Base-by-base conservation (phyloP, 306 rosid species). In the Glycine latifolia region DNA sequence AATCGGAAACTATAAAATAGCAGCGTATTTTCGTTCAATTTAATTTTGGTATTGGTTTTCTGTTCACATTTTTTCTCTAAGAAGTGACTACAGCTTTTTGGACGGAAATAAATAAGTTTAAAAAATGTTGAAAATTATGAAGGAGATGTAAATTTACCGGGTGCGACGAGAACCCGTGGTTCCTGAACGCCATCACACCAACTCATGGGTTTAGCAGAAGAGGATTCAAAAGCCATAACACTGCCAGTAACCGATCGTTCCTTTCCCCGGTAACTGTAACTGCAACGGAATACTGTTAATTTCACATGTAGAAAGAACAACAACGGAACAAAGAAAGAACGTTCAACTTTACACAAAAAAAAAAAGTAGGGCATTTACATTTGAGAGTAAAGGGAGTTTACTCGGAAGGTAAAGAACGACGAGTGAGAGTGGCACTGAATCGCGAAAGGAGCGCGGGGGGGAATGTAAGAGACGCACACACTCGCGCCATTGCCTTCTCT, bases 151-250 rank as follows among this genome's bases (percentile, higher is more conserved):
- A 55, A 58, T 1, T 52, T 84, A 90, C 99, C 95, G 1, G 94
- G 85, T 5, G 97, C 94, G 43, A 95, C 79, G 73, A 95, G 89
- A 84, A 93, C 87, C 17, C 99, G 92, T 14, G 87, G 65, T 84
- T 93, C 97, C 14, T 89, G 90, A 69, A 60, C 81, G 43, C 89
- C 92, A 71, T 95, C 87, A 61, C 81, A 89, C 93, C 90, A 90
- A 47, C 79, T 83, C 99, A 95, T 95, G 43, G 85, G 74, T 62
- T 46, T 67, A 53, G 53, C 52, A 37, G 20, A 50, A 56, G 73
- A 79, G 7, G 67, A 67, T 69, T 49, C 33, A 72, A 67, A 75
- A 85, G 53, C 85, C 87, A 88, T 77, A 66, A 16, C 48, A 39
- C n/a, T 66, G 43, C 13, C 11, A 9, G 44, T 56, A 73, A 44